phyloP scores from a whole-genome alignment of 176 grass and related monocot genomes.

The Cenchrus purpureus region DNA sequence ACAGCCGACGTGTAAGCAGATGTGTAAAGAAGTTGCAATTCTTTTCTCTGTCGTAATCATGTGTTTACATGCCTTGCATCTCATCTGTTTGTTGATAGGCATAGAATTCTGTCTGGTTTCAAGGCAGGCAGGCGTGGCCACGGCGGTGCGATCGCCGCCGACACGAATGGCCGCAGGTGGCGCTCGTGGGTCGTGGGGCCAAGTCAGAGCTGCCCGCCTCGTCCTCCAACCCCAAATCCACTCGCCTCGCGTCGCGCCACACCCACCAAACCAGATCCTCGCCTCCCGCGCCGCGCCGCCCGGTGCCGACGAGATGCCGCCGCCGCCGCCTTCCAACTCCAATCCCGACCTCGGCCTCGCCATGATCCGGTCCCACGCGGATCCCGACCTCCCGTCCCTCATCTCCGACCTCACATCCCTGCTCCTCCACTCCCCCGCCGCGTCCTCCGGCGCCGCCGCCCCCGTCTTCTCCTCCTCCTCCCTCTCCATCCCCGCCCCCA shows the following conservation, averaged over 20 bases:
- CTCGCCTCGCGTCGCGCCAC: too few species aligned
- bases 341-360: neutral
- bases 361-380: neutral
- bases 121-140: too few species aligned
- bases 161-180: too few species aligned
- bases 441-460: neutral
- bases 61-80: too few species aligned
- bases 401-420: constrained; percentile 65
- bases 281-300: neutral
- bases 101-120: too few species aligned
- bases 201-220: too few species aligned
- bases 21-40: constrained; percentile 18
- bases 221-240: neutral
- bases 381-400: constrained; percentile 50
- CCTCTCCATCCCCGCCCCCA: constrained; percentile 37
- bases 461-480: constrained; percentile 50
- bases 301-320: constrained; percentile 8
- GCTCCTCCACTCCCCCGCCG: constrained; percentile 43
- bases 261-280: neutral
- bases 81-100: too few species aligned
- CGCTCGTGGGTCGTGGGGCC: too few species aligned
- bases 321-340: constrained; percentile 13
- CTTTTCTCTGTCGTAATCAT: neutral
- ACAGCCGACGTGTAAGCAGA: too few species aligned
- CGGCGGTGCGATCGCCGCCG: too few species aligned